Conservation (phyloP, 2,329 filamentous ascomycete species). For the Elsinoe necatrix region DNA sequence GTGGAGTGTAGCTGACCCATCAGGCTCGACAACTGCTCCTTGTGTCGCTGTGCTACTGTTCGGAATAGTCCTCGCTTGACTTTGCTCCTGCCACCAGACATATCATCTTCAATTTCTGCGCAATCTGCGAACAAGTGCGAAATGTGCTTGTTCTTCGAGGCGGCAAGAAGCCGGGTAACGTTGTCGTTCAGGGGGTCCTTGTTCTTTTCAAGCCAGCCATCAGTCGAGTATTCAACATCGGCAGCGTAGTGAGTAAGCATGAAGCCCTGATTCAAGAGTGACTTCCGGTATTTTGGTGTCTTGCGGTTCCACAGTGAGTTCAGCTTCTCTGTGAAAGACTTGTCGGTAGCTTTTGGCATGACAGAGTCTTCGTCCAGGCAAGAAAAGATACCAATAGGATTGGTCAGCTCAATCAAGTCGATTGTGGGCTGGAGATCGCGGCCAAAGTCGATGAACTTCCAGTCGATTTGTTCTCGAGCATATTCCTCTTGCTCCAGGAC, state of each 20-base stretch:
- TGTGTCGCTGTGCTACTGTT: constrained; percentile 92
- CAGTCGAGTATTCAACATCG: constrained; percentile 92
- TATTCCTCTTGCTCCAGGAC: constrained; percentile 98
- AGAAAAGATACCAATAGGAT: constrained; percentile 97
- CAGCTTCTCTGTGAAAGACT: constrained; percentile 95
- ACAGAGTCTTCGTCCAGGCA: constrained; percentile 96
- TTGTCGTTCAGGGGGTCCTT: constrained; percentile 98
- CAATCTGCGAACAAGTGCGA: constrained; percentile 83
- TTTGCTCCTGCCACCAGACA: constrained; percentile 59
- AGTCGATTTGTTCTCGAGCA: constrained; percentile 93
- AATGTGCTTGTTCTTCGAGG: constrained; percentile 74
- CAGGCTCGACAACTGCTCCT: constrained; percentile 92
- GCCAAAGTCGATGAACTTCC: constrained; percentile 99
- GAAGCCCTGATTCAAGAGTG: constrained; percentile 82
- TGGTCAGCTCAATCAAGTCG: constrained; percentile 89
- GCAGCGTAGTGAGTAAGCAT: constrained; percentile 95
- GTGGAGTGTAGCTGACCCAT: constrained; percentile 94
- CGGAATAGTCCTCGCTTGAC: constrained; percentile 97
- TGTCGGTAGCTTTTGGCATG: constrained; percentile 98
- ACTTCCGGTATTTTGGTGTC: constrained; percentile 83
- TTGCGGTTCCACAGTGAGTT: constrained; percentile 95
- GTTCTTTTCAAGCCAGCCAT: constrained; percentile 97
- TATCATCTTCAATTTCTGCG: constrained; percentile 68
- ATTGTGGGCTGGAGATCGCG: constrained; percentile 96
- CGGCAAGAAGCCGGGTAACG: constrained; percentile 75